Evolutionary conservation across 768 basidiomycete genomes (phyloP).

Genomic region (Chiua virens): DNA sequence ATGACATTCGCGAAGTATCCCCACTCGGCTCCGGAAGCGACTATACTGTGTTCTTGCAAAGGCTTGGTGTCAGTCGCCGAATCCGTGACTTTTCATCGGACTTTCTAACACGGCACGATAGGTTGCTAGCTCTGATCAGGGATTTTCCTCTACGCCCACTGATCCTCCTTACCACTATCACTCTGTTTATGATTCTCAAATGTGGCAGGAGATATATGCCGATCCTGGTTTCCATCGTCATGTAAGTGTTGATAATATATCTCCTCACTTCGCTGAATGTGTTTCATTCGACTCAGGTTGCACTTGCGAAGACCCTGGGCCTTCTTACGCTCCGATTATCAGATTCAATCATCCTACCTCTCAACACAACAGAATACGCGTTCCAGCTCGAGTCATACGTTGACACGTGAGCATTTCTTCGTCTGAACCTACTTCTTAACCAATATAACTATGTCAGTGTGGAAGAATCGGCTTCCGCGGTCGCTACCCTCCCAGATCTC

Average conservation of each 20-base stretch:
- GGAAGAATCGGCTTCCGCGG: conserved; percentile 39
- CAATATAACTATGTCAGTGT: conserved; percentile 43
- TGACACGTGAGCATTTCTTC: conserved; percentile 45
- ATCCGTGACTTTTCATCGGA: not conserved
- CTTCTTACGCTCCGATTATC: conserved; percentile 56
- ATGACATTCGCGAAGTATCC: conserved; percentile 42
- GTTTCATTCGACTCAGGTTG: conserved; percentile 41
- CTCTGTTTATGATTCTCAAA: conserved; percentile 68
- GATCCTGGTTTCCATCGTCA: conserved; percentile 77
- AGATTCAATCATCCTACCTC: conserved; percentile 62
- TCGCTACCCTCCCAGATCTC: conserved; percentile 33
- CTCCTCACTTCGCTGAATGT: not conserved
- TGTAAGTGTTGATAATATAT: conserved; percentile 36
- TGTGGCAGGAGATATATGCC: conserved; percentile 71
- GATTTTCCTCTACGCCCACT: conserved; percentile 32
- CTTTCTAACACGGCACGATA: conserved; percentile 6
- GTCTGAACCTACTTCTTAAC: conserved; percentile 24
- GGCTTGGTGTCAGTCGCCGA: conserved; percentile 52
- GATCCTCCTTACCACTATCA: conserved; percentile 75
- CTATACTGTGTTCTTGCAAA: conserved; percentile 88
- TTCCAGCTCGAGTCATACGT: conserved; percentile 61
- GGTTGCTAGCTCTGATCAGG: conserved; percentile 36
- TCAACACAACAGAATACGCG: conserved; percentile 77
- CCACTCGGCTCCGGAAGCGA: conserved; percentile 85
- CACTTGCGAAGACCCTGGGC: conserved; percentile 65